A percentile compares a stretch with the other conserved stretches of the same genome.
Conservation (phyloP, 2,329 filamentous ascomycete species). For the Apiospora hydei region DNA sequence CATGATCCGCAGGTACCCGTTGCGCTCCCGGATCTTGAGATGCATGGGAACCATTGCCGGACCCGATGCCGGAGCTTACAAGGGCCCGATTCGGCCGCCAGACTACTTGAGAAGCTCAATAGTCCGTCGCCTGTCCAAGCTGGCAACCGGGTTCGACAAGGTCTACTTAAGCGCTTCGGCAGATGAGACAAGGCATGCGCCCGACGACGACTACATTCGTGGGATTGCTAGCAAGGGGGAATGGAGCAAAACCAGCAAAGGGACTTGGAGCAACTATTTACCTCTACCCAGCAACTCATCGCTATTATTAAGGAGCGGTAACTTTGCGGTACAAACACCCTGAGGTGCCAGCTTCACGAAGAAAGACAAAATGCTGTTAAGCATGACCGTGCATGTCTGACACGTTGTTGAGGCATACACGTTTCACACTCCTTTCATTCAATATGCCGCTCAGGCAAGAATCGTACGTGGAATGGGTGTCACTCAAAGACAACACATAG, state of each 20-base stretch:
- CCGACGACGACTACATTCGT: conserved; percentile 35
- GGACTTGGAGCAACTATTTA: conserved; percentile 46
- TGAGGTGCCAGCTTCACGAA: too few relatives aligned
- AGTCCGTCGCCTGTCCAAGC: conserved; percentile 30
- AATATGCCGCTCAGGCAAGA: not conserved
- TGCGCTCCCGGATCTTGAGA: conserved; percentile 26
- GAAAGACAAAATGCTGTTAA: too few relatives aligned
- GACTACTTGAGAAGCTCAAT: conserved; percentile 32
- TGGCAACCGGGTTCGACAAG: conserved; percentile 35
- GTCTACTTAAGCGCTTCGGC: conserved; percentile 34
- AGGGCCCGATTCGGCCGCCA: not conserved
- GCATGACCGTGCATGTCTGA: too few relatives aligned
- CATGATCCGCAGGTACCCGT: conserved; percentile 27
- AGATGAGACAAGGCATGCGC: conserved; percentile 35
- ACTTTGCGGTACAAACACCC: too few relatives aligned
- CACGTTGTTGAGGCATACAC: not conserved
- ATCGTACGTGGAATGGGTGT: not conserved
- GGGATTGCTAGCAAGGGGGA: conserved; percentile 35
- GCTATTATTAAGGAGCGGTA: too few relatives aligned
- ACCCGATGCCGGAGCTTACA: conserved; percentile 15
- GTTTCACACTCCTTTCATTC: not conserved
- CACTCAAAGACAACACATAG: not conserved
- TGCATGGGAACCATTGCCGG: conserved; percentile 27
- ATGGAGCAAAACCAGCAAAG: conserved; percentile 36
- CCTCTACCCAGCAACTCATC: conserved; percentile 44